Evolutionary conservation across 768 basidiomycete genomes (phyloP).

Genomic region (Myochromella boudieri): DNA sequence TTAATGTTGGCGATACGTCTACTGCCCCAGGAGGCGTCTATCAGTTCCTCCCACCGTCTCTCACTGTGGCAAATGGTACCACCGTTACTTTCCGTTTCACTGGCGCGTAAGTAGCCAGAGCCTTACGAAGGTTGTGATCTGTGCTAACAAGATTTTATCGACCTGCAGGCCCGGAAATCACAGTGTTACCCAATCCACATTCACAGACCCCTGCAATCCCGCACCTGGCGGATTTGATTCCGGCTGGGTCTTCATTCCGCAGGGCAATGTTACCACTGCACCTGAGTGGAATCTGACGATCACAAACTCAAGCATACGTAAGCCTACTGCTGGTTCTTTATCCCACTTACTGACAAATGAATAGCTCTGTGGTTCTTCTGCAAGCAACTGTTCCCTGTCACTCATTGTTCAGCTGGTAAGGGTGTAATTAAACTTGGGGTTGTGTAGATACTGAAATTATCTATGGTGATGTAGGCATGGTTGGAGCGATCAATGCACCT

Average conservation of each 20-base stretch:
- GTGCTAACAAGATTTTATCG: too few relatives aligned
- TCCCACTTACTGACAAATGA: constrained; percentile 19
- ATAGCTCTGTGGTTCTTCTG: constrained; percentile 62
- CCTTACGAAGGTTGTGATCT: too few relatives aligned
- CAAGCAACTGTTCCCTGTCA: constrained; percentile 38
- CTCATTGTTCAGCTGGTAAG: constrained; percentile 42
- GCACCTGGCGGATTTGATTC: constrained; percentile 51
- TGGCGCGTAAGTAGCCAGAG: constrained; percentile 37
- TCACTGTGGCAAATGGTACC: constrained; percentile 44
- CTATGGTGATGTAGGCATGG: constrained; percentile 34
- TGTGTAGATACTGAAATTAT: not conserved
- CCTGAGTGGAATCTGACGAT: constrained; percentile 54
- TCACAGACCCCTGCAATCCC: constrained; percentile 44
- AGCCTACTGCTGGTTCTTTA: constrained; percentile 19
- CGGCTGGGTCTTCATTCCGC: constrained; percentile 45
- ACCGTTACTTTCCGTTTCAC: constrained; percentile 50
- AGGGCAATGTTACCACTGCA: constrained; percentile 18
- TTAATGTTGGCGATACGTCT: constrained; percentile 38
- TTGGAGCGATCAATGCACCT: constrained; percentile 55
- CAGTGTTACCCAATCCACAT: constrained; percentile 51
- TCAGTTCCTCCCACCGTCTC: constrained; percentile 43
- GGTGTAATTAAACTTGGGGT: constrained; percentile 1
- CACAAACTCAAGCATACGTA: constrained; percentile 44
- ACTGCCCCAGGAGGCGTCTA: constrained; percentile 34
- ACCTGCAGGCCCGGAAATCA: constrained; percentile 59